Evolutionary conservation across 202 grass and related monocot genomes (phyloP).

Genomic region (Zizania palustris): DNA sequence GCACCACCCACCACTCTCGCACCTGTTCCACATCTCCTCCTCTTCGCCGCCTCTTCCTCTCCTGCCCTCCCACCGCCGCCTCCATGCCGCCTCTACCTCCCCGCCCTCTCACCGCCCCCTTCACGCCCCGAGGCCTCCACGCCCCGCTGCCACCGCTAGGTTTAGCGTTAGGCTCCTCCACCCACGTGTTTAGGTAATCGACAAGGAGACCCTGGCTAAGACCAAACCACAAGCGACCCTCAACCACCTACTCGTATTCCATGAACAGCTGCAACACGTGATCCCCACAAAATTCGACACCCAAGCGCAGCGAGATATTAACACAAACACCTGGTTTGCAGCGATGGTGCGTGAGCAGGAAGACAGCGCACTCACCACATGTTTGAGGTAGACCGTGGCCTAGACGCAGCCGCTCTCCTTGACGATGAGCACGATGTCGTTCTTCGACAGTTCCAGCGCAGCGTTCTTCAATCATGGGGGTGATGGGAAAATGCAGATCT

Average conservation of each 20-base stretch:
- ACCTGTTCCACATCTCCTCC: too few species aligned
- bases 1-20: too few species aligned
- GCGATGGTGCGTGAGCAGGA: too few species aligned
- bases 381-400: slow-evolving; percentile 91
- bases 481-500: neutral
- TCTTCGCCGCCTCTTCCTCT: too few species aligned
- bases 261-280: slow-evolving; percentile 61
- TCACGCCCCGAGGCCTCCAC: too few species aligned
- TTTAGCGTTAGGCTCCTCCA: too few species aligned
- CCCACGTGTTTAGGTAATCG: slow-evolving; percentile 75
- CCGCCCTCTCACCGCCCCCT: too few species aligned
- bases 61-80: too few species aligned
- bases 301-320: neutral
- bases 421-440: slow-evolving; percentile 76
- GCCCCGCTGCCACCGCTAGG: too few species aligned
- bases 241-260: slow-evolving; percentile 60
- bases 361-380: slow-evolving; percentile 46
- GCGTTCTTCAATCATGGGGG: slow-evolving; percentile 49
- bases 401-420: slow-evolving; percentile 86
- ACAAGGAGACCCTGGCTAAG: slow-evolving; percentile 76
- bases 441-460: slow-evolving; percentile 69
- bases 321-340: slow-evolving; percentile 38
- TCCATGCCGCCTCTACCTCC: too few species aligned
- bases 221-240: slow-evolving; percentile 71
- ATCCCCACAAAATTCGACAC: neutral